Evolutionary conservation across 2,329 filamentous ascomycete genomes (phyloP), one percentile per base, ranked within the genome.

Genomic region (Ceratocystis cacaofunesta): DNA sequence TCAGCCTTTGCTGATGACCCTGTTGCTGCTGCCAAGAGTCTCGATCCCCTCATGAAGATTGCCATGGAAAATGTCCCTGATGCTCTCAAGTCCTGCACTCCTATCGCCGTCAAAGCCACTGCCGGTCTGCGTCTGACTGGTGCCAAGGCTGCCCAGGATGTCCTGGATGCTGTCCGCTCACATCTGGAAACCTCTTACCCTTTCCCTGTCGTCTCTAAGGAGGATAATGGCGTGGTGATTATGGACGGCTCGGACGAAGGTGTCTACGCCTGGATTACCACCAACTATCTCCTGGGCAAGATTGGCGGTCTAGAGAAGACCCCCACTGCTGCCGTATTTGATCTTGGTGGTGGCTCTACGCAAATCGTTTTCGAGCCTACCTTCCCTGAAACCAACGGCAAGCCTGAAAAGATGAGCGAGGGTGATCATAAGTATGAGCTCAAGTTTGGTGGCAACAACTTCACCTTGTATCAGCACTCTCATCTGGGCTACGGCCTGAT

Each of bases 301-400:
- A 97, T 99, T 75, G 94, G 94, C 67, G 89, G 89, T 10, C 89
- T 91, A 1, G 92, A 96, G 73, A 85, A 92, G 74, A 90, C 84
- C 69, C 88, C 90, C 62, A 97, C 94, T 1, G 95, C 94, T 50
- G 94, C 94, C 62, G 85, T 96, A 67, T 96, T 99, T 72, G 94
- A 99, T 74, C 87, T 99, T 61, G 94, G 94, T 69, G 94, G 94
- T 72, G 94, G 94, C 64, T 96, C 92, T 25, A 99, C 95, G 15
- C 94, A 99, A 78, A 96, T 99, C 73, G 95, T 99, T 70, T 99
- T 97, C 76, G 86, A 99, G 79, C 95, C 95, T 25, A 95, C 88
- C 63, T 99, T 96, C 77, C 82, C 83, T 65, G 82, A 83, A 66
- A 76, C 82, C 65, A 79, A 82, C 62, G 89, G 89, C 68, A 92